Conservation (phyloP, 2,329 filamentous ascomycete species). For the Mycosphaerelloides madeirae region DNA sequence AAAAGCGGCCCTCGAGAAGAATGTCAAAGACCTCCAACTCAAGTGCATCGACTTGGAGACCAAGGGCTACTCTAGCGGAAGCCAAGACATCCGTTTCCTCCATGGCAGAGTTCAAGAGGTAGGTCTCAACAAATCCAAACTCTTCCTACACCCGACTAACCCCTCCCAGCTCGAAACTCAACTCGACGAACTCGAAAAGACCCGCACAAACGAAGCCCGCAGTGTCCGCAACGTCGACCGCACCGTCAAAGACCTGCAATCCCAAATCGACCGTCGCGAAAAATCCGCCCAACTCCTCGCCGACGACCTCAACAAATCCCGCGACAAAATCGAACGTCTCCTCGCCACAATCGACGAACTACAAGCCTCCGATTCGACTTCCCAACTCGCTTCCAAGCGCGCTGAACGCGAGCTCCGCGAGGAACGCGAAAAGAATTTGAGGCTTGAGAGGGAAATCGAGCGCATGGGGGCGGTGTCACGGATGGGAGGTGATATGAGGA, state of each 20-base stretch:
- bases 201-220: conserved; percentile 73
- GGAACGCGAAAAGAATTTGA: conserved; percentile 73
- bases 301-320: conserved; percentile 78
- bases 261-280: conserved; percentile 87
- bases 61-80: conserved; percentile 90
- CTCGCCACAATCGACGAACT: conserved; percentile 90
- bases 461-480: conserved; percentile 59
- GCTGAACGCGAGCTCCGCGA: conserved; percentile 87
- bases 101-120: conserved; percentile 95
- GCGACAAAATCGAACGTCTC: conserved; percentile 86
- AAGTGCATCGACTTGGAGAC: conserved; percentile 90
- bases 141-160: conserved; percentile 22
- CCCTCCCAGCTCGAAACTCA: conserved; percentile 43
- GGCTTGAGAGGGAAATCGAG: conserved; percentile 84
- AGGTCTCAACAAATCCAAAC: conserved; percentile 35
- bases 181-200: conserved; percentile 83
- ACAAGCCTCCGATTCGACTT: conserved; percentile 76
- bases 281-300: conserved; percentile 74
- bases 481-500: conserved; percentile 53
- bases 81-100: conserved; percentile 91
- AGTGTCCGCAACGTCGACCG: conserved; percentile 90
- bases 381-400: conserved; percentile 74
- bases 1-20: conserved; percentile 84
- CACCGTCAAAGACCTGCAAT: conserved; percentile 85
- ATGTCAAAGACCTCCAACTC: conserved; percentile 82